phyloP scores from a whole-genome alignment of 768 basidiomycete species.

The Leucocoprinus leucothites region DNA sequence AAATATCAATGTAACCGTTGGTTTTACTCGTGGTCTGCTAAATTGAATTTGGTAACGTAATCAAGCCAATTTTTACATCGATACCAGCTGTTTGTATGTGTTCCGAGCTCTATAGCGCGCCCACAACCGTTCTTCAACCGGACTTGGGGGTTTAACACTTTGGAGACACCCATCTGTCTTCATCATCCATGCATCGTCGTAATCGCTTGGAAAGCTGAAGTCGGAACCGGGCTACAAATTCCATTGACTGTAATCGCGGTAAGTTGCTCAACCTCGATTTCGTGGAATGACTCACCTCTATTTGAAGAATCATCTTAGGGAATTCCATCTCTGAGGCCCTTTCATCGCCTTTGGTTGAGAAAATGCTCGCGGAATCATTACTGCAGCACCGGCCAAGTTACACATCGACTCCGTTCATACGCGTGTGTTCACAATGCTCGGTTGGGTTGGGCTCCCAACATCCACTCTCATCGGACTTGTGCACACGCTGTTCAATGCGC shows the following conservation, averaged over 20 bases:
- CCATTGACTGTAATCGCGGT: background rate
- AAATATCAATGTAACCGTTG: no score
- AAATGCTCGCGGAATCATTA: background rate
- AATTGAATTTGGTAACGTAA: conserved; percentile 6
- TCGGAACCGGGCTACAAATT: background rate
- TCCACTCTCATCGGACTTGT: background rate
- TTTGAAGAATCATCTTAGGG: no score
- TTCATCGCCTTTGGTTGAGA: background rate
- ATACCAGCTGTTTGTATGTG: background rate
- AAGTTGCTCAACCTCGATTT: no score
- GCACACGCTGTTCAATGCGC: background rate
- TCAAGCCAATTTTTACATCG: background rate
- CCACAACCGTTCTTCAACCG: background rate
- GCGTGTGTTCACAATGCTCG: background rate
- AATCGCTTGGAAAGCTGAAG: background rate
- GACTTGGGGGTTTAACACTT: background rate
- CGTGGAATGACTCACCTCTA: no score
- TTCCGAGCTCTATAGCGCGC: background rate
- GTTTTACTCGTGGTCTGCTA: background rate
- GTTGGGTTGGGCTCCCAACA: background rate
- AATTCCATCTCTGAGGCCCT: no score
- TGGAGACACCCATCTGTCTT: background rate
- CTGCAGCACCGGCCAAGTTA: background rate
- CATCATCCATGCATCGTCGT: background rate
- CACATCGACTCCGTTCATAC: background rate